These are phyloP conservation scores for Salix exigua DNA, from an alignment of 345 rosid species.

Conservation along the genomic window DNA sequence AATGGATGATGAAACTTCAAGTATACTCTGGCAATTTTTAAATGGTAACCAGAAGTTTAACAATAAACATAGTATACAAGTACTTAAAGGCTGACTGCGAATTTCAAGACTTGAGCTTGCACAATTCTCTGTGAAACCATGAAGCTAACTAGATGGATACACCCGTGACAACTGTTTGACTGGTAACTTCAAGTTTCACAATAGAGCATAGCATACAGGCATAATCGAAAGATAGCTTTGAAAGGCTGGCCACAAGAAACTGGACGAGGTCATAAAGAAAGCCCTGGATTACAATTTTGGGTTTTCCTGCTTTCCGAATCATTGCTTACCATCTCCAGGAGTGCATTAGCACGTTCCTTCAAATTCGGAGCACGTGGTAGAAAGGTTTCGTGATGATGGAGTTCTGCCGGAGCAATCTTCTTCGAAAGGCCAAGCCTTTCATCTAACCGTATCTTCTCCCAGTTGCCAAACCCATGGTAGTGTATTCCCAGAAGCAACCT, in stretches of 20 bases:
- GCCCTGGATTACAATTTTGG: background rate
- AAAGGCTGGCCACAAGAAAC: background rate
- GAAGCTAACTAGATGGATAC: background rate
- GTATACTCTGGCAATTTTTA: background rate
- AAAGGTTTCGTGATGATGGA: slow-evolving; percentile 99
- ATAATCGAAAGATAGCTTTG: background rate
- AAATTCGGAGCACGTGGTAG: slow-evolving; percentile 97
- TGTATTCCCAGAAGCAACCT: slow-evolving; percentile 92
- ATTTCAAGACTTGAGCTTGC: background rate
- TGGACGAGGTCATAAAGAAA: background rate
- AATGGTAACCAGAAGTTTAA: background rate
- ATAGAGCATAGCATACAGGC: background rate
- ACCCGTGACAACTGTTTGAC: background rate
- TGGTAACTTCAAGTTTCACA: background rate
- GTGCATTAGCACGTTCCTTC: slow-evolving; percentile 98
- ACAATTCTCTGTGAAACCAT: background rate
- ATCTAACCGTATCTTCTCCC: slow-evolving; percentile 97
- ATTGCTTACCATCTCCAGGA: slow-evolving; percentile 78
- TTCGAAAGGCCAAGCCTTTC: slow-evolving; percentile 84
- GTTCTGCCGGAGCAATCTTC: slow-evolving; percentile 98
- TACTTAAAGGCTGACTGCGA: background rate
- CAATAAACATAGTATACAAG: background rate
- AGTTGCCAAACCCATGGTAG: slow-evolving; percentile 92
- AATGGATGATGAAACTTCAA: background rate
- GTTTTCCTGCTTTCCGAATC: background rate